A percentile compares a stretch with the other conserved stretches of the same genome.
phyloP scores from a whole-genome alignment of 805 yeast species.

The Monosporozyma solicola region DNA sequence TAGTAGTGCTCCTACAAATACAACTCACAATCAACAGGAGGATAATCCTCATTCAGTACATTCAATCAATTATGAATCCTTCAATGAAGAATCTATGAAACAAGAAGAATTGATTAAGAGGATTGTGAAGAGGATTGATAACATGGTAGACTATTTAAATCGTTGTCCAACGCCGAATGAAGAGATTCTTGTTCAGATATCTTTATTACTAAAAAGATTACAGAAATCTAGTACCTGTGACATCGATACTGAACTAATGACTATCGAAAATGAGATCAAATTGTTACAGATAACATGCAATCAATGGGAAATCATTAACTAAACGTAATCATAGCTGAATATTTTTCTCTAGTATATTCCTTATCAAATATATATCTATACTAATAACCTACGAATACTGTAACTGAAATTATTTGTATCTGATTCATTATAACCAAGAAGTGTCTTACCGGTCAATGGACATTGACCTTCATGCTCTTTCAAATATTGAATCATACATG shows the following conservation, averaged over 20 bases:
- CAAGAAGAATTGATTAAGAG: slow-evolving; percentile 2
- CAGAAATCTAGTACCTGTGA: slow-evolving; percentile 17
- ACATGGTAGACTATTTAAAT: slow-evolving; percentile 14
- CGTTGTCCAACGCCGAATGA: slow-evolving; percentile 6
- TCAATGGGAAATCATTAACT: slow-evolving; percentile 21
- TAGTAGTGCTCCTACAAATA: neutral
- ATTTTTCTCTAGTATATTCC: neutral
- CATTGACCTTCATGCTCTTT: slow-evolving; percentile 49
- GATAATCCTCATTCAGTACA: neutral
- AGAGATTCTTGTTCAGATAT: slow-evolving; percentile 13
- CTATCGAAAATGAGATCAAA: slow-evolving; percentile 21
- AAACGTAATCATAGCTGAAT: neutral
- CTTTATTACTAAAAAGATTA: slow-evolving; percentile 16
- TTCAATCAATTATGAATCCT: neutral
- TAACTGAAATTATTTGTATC: slow-evolving; percentile 61
- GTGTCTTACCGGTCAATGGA: slow-evolving; percentile 67
- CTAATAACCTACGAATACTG: slow-evolving; percentile 66
- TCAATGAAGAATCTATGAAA: neutral
- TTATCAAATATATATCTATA: slow-evolving; percentile 29
- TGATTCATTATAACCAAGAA: slow-evolving; percentile 64
- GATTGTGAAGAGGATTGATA: slow-evolving; percentile 12
- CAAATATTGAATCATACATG: slow-evolving; percentile 66
- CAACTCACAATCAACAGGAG: neutral
- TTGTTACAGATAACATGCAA: slow-evolving; percentile 18
- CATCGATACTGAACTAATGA: slow-evolving; percentile 18